Conservation (phyloP, 768 basidiomycete genomes). For the Mrakia frigida region DNA sequence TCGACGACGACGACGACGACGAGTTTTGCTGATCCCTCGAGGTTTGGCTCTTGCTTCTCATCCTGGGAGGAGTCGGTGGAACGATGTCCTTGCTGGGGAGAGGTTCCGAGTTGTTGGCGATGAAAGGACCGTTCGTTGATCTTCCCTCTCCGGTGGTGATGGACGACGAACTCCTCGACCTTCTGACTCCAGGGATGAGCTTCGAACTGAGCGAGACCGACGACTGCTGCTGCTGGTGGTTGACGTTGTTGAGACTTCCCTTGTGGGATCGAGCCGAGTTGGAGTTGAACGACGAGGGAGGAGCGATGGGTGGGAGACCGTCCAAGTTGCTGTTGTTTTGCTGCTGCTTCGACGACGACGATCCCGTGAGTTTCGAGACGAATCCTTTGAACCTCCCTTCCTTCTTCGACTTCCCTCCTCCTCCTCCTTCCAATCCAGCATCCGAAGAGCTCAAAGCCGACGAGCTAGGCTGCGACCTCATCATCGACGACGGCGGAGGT, state of each 20-base stretch:
- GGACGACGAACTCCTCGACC: neutral
- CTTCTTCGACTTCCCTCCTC: neutral
- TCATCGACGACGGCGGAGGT: neutral
- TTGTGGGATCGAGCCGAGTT: neutral
- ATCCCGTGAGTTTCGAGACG: conserved; percentile 11
- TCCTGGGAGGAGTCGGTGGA: neutral
- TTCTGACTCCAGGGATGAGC: neutral
- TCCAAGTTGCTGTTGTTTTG: neutral
- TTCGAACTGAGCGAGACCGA: neutral
- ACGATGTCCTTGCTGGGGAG: neutral
- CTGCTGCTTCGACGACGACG: neutral
- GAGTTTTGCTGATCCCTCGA: neutral
- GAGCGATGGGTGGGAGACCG: neutral
- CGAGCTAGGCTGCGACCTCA: neutral
- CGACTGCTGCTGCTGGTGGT: neutral
- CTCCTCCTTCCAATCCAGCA: neutral
- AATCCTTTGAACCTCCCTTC: conserved; percentile 7
- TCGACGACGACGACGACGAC: neutral
- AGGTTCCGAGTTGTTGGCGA: neutral
- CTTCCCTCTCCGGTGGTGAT: neutral
- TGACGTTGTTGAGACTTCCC: neutral
- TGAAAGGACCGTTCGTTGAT: neutral
- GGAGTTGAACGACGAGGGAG: conserved; percentile 11
- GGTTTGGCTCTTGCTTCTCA: conserved; percentile 9
- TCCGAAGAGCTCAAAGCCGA: neutral